Percentiles rank a stretch among this genome's conserved stretches.
Conservation (phyloP, 2,329 filamentous ascomycete genomes). For the Sordariomycetes sp. region DNA sequence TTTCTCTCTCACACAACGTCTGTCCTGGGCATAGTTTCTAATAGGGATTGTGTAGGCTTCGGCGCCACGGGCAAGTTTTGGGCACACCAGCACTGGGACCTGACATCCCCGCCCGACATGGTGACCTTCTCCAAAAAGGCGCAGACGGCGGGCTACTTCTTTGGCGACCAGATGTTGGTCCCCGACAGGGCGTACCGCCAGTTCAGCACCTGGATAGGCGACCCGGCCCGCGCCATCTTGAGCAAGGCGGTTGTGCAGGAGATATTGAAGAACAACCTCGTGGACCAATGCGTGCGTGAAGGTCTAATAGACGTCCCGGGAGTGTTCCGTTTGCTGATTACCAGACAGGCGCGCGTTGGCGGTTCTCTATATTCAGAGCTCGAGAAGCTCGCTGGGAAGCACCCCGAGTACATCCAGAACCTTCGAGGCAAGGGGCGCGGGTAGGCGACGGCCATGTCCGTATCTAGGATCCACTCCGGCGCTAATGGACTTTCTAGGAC, state of each 20-base stretch:
- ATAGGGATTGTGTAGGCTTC: slow-evolving; percentile 39
- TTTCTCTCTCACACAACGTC: not conserved
- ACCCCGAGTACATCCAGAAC: slow-evolving; percentile 61
- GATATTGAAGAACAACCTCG: slow-evolving; percentile 66
- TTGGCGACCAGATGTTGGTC: slow-evolving; percentile 64
- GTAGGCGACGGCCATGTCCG: not conserved
- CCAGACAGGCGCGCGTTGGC: slow-evolving; percentile 42
- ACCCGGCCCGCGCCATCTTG: slow-evolving; percentile 72
- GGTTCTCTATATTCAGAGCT: slow-evolving; percentile 58
- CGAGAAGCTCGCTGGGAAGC: slow-evolving; percentile 49
- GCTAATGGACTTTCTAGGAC: slow-evolving; percentile 26
- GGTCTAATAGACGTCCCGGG: not conserved
- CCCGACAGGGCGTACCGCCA: slow-evolving; percentile 92
- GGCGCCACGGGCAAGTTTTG: slow-evolving; percentile 92
- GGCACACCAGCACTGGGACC: slow-evolving; percentile 92
- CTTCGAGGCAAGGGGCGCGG: slow-evolving; percentile 56
- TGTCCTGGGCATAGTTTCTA: not conserved
- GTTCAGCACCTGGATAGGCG: slow-evolving; percentile 98
- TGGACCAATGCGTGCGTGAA: slow-evolving; percentile 37
- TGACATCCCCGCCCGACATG: slow-evolving; percentile 73
- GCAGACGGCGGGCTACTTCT: slow-evolving; percentile 90
- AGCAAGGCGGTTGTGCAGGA: slow-evolving; percentile 82
- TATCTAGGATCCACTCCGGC: not conserved
- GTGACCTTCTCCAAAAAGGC: slow-evolving; percentile 96
- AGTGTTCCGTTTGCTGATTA: not conserved